Evolutionary conservation across 441 rosid species (phyloP).

Genomic region (Syzygium syzygioides): DNA sequence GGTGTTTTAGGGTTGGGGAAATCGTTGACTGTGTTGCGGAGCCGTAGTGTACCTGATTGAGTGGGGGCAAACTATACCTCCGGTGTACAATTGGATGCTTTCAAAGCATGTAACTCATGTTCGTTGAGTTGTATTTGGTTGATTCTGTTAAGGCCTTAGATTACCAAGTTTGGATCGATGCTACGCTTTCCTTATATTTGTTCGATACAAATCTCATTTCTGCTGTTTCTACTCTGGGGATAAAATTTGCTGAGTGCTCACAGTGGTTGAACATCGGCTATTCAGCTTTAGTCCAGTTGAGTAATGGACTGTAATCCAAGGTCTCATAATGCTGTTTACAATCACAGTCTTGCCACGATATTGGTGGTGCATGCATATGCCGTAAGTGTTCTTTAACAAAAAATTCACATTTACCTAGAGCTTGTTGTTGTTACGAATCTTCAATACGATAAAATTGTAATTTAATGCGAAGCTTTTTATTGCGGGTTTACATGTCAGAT

Average conservation of each 20-base stretch:
- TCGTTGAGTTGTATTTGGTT: background rate
- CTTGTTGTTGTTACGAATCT: background rate
- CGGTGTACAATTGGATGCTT: background rate
- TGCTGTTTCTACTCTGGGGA: background rate
- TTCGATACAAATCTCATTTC: background rate
- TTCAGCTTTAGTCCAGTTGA: background rate
- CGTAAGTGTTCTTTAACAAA: background rate
- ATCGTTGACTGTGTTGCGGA: too few species aligned
- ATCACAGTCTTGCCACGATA: constrained; percentile 7
- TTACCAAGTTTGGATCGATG: background rate
- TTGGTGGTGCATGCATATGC: background rate
- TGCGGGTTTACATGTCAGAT: constrained; percentile 7
- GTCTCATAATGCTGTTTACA: background rate
- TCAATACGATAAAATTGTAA: background rate
- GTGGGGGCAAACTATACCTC: background rate
- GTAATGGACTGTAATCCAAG: background rate
- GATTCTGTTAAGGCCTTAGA: background rate
- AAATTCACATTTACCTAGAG: background rate
- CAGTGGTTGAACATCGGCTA: background rate
- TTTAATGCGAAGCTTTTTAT: background rate
- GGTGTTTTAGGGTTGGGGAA: background rate
- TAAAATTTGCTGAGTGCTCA: background rate
- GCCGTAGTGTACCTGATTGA: background rate
- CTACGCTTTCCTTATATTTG: background rate
- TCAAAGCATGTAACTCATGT: background rate